Percentiles rank a stretch among this genome's conserved stretches.
These are phyloP conservation scores for Hemileia vastatrix DNA, from an alignment of 1,284 basidiomycete species.

Conservation along the genomic window DNA sequence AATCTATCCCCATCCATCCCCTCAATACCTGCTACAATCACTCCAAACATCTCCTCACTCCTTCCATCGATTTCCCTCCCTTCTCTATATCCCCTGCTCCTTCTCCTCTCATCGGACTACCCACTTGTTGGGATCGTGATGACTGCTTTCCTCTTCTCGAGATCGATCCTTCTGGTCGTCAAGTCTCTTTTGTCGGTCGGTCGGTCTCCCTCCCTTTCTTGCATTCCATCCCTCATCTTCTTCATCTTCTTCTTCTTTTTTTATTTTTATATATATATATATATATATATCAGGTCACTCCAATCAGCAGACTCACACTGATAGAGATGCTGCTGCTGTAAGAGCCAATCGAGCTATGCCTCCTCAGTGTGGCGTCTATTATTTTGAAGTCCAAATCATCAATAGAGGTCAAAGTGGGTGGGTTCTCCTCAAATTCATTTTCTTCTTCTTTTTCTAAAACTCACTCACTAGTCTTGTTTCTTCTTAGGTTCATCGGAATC, in stretches of 20 bases:
- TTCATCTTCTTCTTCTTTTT: conserved; percentile 2
- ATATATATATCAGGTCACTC: conserved; percentile 28
- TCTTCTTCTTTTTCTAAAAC: too few species aligned
- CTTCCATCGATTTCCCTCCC: too few species aligned
- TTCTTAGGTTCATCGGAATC: conserved; percentile 18
- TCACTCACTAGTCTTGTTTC: conserved; percentile 51
- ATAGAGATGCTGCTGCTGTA: conserved; percentile 69
- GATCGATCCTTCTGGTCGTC: conserved; percentile 60
- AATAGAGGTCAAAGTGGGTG: conserved; percentile 69
- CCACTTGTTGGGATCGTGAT: conserved; percentile 65
- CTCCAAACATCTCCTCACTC: too few species aligned
- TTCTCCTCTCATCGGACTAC: conserved; percentile 48
- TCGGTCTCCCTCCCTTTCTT: background rate
- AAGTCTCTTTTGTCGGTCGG: conserved; percentile 55
- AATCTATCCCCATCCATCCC: too few species aligned
- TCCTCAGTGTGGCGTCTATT: conserved; percentile 72
- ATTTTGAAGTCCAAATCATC: conserved; percentile 74
- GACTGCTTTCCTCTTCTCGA: conserved; percentile 55
- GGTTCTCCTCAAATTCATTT: too few species aligned
- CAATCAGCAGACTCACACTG: conserved; percentile 49
- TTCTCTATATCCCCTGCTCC: conserved; percentile 35
- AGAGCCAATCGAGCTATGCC: conserved; percentile 66
- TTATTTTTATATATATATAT: conserved; percentile 27
- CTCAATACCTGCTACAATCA: too few species aligned
- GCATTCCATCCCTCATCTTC: background rate